These are phyloP conservation scores for Helotiales sp. DNA, from an alignment of 2,329 filamentous ascomycete species.

Conservation along the genomic window DNA sequence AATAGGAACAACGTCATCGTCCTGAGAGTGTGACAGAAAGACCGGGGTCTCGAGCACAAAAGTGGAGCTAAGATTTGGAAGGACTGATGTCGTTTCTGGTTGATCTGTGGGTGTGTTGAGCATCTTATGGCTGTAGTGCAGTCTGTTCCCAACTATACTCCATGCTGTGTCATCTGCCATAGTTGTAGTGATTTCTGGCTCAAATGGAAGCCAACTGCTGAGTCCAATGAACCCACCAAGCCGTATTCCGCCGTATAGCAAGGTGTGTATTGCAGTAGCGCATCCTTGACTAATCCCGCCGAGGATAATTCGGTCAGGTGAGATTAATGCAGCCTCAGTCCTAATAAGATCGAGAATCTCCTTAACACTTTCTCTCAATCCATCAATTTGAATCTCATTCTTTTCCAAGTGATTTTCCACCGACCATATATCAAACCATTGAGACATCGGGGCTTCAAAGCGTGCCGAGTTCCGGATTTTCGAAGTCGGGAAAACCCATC, in stretches of 20 bases:
- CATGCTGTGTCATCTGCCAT: constrained; percentile 11
- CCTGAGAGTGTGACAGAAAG: constrained; percentile 51
- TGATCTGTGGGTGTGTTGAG: constrained; percentile 1
- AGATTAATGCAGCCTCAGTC: constrained; percentile 45
- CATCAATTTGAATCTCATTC: constrained; percentile 50
- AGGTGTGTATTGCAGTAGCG: constrained; percentile 47
- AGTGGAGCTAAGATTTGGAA: constrained; percentile 2
- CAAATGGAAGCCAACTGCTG: constrained; percentile 44
- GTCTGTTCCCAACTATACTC: constrained; percentile 12
- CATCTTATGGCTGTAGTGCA: constrained; percentile 1
- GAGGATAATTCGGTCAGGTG: constrained; percentile 48
- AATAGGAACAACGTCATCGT: constrained; percentile 51
- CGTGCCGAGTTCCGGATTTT: constrained; percentile 38
- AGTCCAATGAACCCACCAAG: constrained; percentile 49
- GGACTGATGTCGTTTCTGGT: constrained; percentile 8
- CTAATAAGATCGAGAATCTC: constrained; percentile 44
- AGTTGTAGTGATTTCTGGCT: constrained; percentile 12
- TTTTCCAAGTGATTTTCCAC: constrained; percentile 47
- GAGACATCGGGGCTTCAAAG: constrained; percentile 42
- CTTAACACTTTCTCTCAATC: constrained; percentile 48
- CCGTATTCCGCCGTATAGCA: constrained; percentile 42
- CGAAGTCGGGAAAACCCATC: constrained; percentile 33
- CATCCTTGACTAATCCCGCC: constrained; percentile 55
- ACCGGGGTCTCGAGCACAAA: constrained; percentile 46
- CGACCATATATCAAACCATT: constrained; percentile 60